Conservation (phyloP, 345 rosid species). For the Isatis tinctoria region DNA sequence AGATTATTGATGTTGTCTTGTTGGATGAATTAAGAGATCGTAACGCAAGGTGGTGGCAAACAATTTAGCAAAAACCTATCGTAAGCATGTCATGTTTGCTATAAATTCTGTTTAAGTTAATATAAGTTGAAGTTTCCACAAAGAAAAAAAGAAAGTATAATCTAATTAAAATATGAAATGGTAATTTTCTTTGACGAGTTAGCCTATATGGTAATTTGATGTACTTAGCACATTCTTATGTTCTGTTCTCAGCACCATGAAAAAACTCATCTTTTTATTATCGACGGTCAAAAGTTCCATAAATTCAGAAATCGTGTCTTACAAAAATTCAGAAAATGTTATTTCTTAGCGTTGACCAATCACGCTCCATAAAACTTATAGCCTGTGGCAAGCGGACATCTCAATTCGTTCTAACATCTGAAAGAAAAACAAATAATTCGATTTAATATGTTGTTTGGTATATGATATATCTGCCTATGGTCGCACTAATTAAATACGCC, state of each 20-base stretch:
- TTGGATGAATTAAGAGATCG: too few relatives aligned
- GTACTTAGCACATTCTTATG: neutral
- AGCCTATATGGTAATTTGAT: too few relatives aligned
- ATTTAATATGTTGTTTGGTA: neutral
- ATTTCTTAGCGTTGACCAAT: slow-evolving; percentile 3
- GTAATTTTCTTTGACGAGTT: too few relatives aligned
- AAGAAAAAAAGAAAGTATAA: too few relatives aligned
- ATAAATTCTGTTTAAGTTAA: too few relatives aligned
- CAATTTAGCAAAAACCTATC: too few relatives aligned
- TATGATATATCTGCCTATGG: slow-evolving; percentile 12
- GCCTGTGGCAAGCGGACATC: neutral
- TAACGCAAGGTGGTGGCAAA: too few relatives aligned
- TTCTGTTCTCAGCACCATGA: neutral
- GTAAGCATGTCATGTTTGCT: too few relatives aligned
- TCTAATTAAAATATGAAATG: neutral
- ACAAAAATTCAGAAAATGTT: neutral
- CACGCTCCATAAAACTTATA: neutral
- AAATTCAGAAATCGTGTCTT: neutral
- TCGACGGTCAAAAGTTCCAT: slow-evolving; percentile 16
- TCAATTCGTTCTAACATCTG: neutral
- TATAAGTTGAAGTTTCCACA: too few relatives aligned
- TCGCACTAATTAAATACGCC: slow-evolving; percentile 21
- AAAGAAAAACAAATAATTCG: neutral
- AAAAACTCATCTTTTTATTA: neutral
- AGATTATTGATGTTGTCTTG: too few relatives aligned